These are phyloP conservation scores for Euphrasia confusa DNA, from an alignment of 257 asterid genomes.

Conservation along the genomic window DNA sequence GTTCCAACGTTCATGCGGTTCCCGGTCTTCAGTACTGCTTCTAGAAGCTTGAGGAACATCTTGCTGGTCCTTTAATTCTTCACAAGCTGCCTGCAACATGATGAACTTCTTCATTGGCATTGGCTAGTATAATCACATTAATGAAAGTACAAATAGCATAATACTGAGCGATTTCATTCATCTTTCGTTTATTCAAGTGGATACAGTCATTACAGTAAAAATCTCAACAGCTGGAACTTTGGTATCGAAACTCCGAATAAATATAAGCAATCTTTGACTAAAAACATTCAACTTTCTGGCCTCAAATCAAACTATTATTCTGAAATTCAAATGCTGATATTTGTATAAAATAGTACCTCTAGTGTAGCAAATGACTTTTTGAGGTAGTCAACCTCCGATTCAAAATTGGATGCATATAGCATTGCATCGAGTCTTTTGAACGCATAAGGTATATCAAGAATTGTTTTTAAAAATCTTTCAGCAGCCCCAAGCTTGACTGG, in stretches of 20 bases:
- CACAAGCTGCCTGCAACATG: slow-evolving; percentile 75
- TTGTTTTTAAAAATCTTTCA: slow-evolving; percentile 79
- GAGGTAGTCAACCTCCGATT: slow-evolving; percentile 85
- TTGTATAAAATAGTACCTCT: slow-evolving; percentile 59
- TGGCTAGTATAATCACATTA: too few species aligned
- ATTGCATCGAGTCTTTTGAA: slow-evolving; percentile 87
- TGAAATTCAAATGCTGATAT: slow-evolving; percentile 17
- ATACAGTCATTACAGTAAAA: too few species aligned
- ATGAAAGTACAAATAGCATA: too few species aligned
- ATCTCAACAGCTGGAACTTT: too few species aligned
- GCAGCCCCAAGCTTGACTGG: slow-evolving; percentile 91
- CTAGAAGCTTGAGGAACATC: slow-evolving; percentile 94
- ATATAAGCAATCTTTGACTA: neutral
- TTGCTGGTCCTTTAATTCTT: slow-evolving; percentile 81
- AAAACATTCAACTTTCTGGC: slow-evolving; percentile 1
- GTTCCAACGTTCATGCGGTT: slow-evolving; percentile 99
- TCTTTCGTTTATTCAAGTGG: too few species aligned
- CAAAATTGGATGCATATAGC: slow-evolving; percentile 83
- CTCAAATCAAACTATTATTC: slow-evolving; percentile 9
- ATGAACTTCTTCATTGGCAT: slow-evolving; percentile 12
- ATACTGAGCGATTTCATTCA: too few species aligned
- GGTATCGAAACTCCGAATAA: neutral
- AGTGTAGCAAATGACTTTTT: slow-evolving; percentile 76
- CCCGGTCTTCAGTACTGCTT: slow-evolving; percentile 95
- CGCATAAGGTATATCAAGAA: slow-evolving; percentile 84